phyloP scores from a whole-genome alignment of 2,329 filamentous ascomycete genomes.

The Paecilomyces formosus region DNA sequence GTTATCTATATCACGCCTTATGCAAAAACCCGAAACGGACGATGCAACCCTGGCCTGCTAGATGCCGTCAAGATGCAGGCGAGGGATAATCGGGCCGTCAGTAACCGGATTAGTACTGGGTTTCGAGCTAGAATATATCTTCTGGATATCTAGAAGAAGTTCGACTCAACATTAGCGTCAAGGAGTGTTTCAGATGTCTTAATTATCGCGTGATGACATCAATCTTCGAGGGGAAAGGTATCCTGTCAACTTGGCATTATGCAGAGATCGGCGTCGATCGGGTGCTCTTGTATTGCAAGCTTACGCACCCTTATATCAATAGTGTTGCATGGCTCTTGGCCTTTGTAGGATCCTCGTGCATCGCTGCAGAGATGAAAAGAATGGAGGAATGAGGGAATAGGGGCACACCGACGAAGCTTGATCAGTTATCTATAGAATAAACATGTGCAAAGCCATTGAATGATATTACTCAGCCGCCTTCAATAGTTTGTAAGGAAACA shows the following conservation, averaged over 20 bases:
- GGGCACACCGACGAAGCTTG: too few relatives aligned
- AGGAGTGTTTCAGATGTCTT: slow-evolving; percentile 24
- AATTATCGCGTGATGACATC: slow-evolving; percentile 34
- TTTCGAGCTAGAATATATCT: slow-evolving; percentile 33
- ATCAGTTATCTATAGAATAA: too few relatives aligned
- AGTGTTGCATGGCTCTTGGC: slow-evolving; percentile 26
- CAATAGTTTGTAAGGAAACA: too few relatives aligned
- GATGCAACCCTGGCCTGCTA: slow-evolving; percentile 38
- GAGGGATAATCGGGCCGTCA: slow-evolving; percentile 27
- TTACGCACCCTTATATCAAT: slow-evolving; percentile 37
- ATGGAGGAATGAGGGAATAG: slow-evolving; percentile 14
- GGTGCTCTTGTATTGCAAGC: slow-evolving; percentile 24
- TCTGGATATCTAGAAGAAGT: slow-evolving; percentile 35
- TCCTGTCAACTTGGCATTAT: slow-evolving; percentile 43
- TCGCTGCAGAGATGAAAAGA: slow-evolving; percentile 32
- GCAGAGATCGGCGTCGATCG: slow-evolving; percentile 37
- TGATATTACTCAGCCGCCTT: too few relatives aligned
- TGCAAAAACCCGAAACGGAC: slow-evolving; percentile 34
- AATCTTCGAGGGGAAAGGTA: slow-evolving; percentile 29
- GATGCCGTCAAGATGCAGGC: slow-evolving; percentile 31
- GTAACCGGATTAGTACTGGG: slow-evolving; percentile 42
- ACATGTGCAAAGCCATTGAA: too few relatives aligned
- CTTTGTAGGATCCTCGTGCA: slow-evolving; percentile 43
- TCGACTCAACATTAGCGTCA: neutral
- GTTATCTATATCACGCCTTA: slow-evolving; percentile 39